A percentile compares a stretch with the other conserved stretches of the same genome.
Conservation (phyloP, 1,139 yeast species). For the Candida albicans region DNA sequence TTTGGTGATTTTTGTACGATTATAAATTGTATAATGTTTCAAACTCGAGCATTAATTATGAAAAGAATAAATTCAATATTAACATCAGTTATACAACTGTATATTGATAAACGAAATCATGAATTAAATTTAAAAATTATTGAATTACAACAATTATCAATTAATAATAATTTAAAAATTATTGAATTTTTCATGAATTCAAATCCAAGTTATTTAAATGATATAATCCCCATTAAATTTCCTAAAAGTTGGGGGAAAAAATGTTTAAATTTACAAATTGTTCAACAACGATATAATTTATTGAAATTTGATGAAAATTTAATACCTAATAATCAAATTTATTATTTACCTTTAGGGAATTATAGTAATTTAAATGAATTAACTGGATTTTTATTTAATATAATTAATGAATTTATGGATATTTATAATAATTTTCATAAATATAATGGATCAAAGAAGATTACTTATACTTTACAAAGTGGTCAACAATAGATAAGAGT, state of each 20-base stretch:
- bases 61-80: slow-evolving; percentile 31
- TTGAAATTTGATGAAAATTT: slow-evolving; percentile 9
- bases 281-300: slow-evolving; percentile 11
- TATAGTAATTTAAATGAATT: slow-evolving; percentile 38
- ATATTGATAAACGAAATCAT: slow-evolving; percentile 17
- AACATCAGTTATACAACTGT: slow-evolving; percentile 25
- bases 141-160: slow-evolving; percentile 29
- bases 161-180: slow-evolving; percentile 24
- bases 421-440: slow-evolving; percentile 21
- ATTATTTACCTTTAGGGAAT: slow-evolving; percentile 39
- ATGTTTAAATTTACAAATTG: slow-evolving; percentile 16
- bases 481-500: slow-evolving; percentile 13
- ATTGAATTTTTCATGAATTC: slow-evolving; percentile 27
- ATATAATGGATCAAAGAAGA: slow-evolving; percentile 15
- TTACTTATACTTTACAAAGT: slow-evolving; percentile 23
- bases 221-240: slow-evolving; percentile 30
- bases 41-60: slow-evolving; percentile 29
- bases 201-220: slow-evolving; percentile 28
- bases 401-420: slow-evolving; percentile 34
- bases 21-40: slow-evolving; percentile 31
- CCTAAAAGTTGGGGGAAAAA: slow-evolving; percentile 36
- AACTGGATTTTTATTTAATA: slow-evolving; percentile 30
- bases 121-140: slow-evolving; percentile 27
- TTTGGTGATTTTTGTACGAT: slow-evolving; percentile 25
- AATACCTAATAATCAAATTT: slow-evolving; percentile 24